Evolutionary conservation across 306 rosid genomes (phyloP).

Genomic region (Lathyrus tuberosus): DNA sequence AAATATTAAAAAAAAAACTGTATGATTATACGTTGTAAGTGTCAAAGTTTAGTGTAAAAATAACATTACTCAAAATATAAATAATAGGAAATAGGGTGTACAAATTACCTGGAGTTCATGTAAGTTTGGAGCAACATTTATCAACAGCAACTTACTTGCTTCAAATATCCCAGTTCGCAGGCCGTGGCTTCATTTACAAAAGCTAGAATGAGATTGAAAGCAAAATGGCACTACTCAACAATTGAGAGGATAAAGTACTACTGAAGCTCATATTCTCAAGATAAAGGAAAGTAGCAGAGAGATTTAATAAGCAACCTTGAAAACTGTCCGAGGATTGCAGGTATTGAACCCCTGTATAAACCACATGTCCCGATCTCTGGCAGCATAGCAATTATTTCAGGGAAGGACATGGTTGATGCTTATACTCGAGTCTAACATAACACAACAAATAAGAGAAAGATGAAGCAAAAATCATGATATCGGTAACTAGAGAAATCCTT

Average conservation of each 20-base stretch:
- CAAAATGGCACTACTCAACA: slow-evolving; percentile 1
- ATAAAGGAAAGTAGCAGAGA: slow-evolving; percentile 16
- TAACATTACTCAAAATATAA: no score
- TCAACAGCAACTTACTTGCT: slow-evolving; percentile 83
- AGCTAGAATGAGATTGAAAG: slow-evolving; percentile 44
- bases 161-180: slow-evolving; percentile 98
- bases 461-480: slow-evolving; percentile 29
- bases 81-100: slow-evolving; percentile 23
- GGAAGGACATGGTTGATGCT: slow-evolving; percentile 87
- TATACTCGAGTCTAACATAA: slow-evolving; percentile 89
- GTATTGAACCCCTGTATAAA: slow-evolving; percentile 91
- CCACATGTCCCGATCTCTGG: slow-evolving; percentile 90
- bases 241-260: slow-evolving; percentile 14
- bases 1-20: no score
- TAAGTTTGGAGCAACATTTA: slow-evolving; percentile 87
- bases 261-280: slow-evolving; percentile 17
- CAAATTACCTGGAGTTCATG: slow-evolving; percentile 87
- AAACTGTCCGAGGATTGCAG: slow-evolving; percentile 99
- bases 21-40: no score
- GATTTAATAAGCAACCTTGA: slow-evolving; percentile 65
- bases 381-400: slow-evolving; percentile 94
- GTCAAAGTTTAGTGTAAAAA: no score
- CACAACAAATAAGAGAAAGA: slow-evolving; percentile 40
- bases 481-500: slow-evolving; percentile 1
- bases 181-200: slow-evolving; percentile 80